A percentile compares a stretch with the other conserved stretches of the same genome.
phyloP scores from a whole-genome alignment of 1,139 yeast genomes.

The Meyerozyma guilliermondii region DNA sequence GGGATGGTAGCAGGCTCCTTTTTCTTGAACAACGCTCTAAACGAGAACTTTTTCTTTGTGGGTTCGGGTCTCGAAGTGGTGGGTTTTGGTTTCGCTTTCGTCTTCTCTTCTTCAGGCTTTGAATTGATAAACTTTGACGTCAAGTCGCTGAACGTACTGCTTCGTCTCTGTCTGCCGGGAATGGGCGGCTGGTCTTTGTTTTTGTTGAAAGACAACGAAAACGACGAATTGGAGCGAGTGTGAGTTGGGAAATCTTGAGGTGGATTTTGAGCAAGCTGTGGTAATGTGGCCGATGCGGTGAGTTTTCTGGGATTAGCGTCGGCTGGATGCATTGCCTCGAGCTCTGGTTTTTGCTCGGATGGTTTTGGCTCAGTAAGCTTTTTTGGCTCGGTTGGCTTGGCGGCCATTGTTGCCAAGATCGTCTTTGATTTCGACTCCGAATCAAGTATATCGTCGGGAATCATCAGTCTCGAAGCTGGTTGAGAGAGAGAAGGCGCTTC shows the following conservation, averaged over 20 bases:
- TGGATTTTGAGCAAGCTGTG: not conserved
- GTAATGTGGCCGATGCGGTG: not conserved
- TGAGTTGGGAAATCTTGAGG: constrained; percentile 14
- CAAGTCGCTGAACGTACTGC: constrained; percentile 17
- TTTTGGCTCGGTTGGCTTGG: not conserved
- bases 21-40: constrained; percentile 33
- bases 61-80: not conserved
- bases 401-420: not conserved
- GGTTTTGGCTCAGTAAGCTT: too few species aligned
- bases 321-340: too few species aligned
- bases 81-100: not conserved
- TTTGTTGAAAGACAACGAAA: constrained; percentile 14
- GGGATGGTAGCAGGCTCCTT: constrained; percentile 5
- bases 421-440: not conserved
- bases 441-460: not conserved
- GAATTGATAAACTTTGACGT: constrained; percentile 3
- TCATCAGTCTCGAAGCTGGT: not conserved
- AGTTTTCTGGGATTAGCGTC: not conserved
- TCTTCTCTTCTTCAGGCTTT: constrained; percentile 14
- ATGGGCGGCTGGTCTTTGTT: constrained; percentile 5
- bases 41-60: constrained; percentile 28
- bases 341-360: not conserved
- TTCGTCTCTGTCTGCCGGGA: constrained; percentile 18
- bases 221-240: constrained; percentile 26
- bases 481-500: not conserved